Percentiles rank a stretch among this genome's conserved stretches.
Conservation (phyloP, 257 asterid genomes). For the Solanum pimpinellifolium region DNA sequence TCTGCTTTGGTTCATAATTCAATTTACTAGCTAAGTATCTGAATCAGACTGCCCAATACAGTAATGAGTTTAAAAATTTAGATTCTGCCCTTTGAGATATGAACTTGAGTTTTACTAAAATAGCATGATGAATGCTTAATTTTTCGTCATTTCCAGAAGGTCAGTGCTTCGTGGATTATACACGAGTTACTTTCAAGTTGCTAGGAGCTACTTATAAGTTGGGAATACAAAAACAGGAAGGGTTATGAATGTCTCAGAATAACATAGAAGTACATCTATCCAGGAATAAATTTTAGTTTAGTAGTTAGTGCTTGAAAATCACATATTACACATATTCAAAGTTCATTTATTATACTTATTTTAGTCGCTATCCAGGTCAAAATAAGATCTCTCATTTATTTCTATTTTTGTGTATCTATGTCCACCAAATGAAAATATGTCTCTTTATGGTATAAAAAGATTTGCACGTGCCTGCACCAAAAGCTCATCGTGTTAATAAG, state of each 20-base stretch:
- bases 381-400: not conserved
- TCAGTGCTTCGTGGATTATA: not conserved
- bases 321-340: not conserved
- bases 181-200: not conserved
- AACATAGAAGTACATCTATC: not conserved
- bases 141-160: not conserved
- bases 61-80: not conserved
- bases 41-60: not conserved
- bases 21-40: not conserved
- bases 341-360: not conserved
- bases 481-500: not conserved
- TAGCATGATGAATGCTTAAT: not conserved
- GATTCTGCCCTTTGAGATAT: not conserved
- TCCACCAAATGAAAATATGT: not conserved
- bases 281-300: not conserved
- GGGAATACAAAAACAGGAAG: not conserved
- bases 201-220: not conserved
- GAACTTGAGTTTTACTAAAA: not conserved
- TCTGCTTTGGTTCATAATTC: not conserved
- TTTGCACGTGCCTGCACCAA: not conserved
- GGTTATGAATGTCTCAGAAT: not conserved
- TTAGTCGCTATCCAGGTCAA: not conserved
- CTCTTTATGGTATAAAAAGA: not conserved
- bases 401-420: not conserved
- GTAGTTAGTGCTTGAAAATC: not conserved